Evolutionary conservation across 108 stramenopile species (phyloP), one percentile per base, ranked within the genome.

Genomic region (Cyclotella choctawhatcheeana): DNA sequence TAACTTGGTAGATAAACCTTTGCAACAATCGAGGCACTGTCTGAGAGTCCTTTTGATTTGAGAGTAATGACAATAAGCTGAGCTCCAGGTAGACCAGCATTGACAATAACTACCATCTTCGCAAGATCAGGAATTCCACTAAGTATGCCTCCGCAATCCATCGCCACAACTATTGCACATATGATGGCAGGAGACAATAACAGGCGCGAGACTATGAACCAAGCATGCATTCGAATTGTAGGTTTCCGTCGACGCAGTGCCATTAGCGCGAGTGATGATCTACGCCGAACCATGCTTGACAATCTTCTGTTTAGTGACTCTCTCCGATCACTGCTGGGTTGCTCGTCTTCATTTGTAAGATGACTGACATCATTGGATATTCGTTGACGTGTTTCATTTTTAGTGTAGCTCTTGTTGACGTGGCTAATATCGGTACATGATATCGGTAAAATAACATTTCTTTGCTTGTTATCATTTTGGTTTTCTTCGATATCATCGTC

Each of bases 1-100:
- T 91, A 91, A 26, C 81, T 78, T 37, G 88, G 77, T 10, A 88
- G 45, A 63, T 88, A 91, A 2, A 87, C 82, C 55, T 82, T 79
- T 1, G 88, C 82, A 2, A 91, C 86, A 26, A 76, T 77, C 10
- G 86, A 77, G 14, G 90, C 90, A 33, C 79, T 76, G 16, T 88
- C 86, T 16, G 84, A 64, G 12, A 87, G 45, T 12, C 74, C 79
- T 37, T 82, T 77, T 10, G 86, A 65, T 64, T 91, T 88, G 58
- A 88, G 71, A 40, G 85, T 62, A 20, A 91, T 77, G 14, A 91
- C 87, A 10, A 91, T 65, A 14, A 87, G 73, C 44, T 85, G 72
- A 0, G 90, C 90, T 25, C 87, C 87, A 30, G 90, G 90, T 6
- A 89, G 62, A 1, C 81, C 69, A 12, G 86, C 45, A 62, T 91